Base-by-base conservation (phyloP, 2,329 filamentous ascomycete genomes). In the Colletotrichum brevisporum region DNA sequence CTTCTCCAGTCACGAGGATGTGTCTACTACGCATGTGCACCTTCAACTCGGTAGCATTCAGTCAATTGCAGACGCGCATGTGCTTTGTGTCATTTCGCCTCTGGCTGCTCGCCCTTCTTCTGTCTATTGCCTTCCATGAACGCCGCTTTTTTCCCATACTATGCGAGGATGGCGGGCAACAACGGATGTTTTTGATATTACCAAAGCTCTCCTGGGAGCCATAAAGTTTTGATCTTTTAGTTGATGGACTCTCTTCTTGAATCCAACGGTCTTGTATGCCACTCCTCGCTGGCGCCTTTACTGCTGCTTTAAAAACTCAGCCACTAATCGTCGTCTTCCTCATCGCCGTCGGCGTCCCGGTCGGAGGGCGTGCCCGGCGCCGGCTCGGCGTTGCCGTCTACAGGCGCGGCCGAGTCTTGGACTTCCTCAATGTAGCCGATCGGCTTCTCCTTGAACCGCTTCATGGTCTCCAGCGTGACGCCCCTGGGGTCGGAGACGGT, bases 401-500 rank as follows among this genome's bases (percentile, higher is more conserved):
- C 41, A 16, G 50, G 5, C 39, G 47, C 55, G 41, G 39, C 45
- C 21, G 43, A 75, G 26, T 77, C 77, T 48, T 81, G 81, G 26
- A 78, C 79, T 18, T 76, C 78, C 27, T 84, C 81, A 21, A 83
- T 76, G 71, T 80, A 83, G 21, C 85, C 85, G 31, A 87, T 83
- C 4, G 88, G 88, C 70, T 88, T 80, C 24, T 82, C 81, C 75
- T 83, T 84, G 79, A 85, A 90, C 59, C 81, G 75, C 65, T 83
- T 82, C 78, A 90, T 86, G 70, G 84, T 81, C n/a, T 80, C 80
- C 52, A 78, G 80, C 75, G 88, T 84, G 15, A 86, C 83, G 53
- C 89, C 87, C 36, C 81, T 83, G 8, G 88, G 88, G 50, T 90
- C 87, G 39, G 85, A 81, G 15, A 91, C 81, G 9, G 81, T 82